Evolutionary conservation across 805 yeast genomes (phyloP).

Genomic region (Zygotorulaspora danielsina): DNA sequence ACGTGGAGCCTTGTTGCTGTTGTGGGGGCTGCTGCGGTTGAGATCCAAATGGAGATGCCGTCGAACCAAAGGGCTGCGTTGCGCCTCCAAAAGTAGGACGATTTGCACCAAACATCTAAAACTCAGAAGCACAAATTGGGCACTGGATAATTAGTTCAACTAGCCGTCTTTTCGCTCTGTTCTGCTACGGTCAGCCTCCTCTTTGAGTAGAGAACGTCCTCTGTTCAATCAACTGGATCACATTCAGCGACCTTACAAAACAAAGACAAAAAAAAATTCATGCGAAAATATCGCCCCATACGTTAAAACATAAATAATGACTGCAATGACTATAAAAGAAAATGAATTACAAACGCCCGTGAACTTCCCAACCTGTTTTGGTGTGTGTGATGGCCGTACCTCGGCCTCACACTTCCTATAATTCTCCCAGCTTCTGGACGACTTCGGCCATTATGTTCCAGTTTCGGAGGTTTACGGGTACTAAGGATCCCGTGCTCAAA

Average conservation of each 20-base stretch:
- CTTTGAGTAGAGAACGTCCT: too few relatives aligned
- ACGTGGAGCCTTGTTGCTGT: constrained; percentile 20
- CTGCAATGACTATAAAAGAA: too few relatives aligned
- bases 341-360: neutral
- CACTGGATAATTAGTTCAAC: too few relatives aligned
- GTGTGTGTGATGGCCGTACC: too few relatives aligned
- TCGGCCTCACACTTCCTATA: too few relatives aligned
- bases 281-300: too few relatives aligned
- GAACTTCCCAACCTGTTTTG: too few relatives aligned
- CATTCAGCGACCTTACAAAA: neutral
- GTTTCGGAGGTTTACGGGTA: constrained; percentile 25
- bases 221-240: too few relatives aligned
- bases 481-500: constrained; percentile 29
- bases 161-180: too few relatives aligned
- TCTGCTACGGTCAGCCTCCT: too few relatives aligned
- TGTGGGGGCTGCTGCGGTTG: constrained; percentile 24
- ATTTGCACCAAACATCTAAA: constrained; percentile 22
- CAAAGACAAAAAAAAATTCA: neutral
- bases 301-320: too few relatives aligned
- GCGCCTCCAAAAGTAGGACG: constrained; percentile 22
- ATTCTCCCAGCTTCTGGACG: constrained; percentile 24
- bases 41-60: constrained; percentile 22
- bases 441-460: constrained; percentile 28
- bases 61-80: constrained; percentile 21
- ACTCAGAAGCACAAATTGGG: too few relatives aligned